These are phyloP conservation scores for Lactarius akahatsu DNA, from an alignment of 768 basidiomycete genomes.

Conservation along the genomic window DNA sequence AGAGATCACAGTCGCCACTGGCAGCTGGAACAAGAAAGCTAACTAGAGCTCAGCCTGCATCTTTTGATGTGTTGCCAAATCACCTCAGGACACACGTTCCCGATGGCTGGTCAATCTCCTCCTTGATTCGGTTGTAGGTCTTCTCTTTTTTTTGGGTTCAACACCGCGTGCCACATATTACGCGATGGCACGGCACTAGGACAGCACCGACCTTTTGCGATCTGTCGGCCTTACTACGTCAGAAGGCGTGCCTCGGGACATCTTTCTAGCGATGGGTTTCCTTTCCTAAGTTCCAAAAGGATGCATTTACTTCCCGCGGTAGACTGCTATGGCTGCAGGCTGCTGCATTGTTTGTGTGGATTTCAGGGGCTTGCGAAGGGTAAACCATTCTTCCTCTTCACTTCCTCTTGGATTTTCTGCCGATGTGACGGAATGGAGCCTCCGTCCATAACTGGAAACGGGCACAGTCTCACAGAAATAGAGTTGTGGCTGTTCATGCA, in stretches of 20 bases:
- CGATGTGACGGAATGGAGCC: background rate
- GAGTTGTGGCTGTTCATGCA: background rate
- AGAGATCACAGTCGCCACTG: background rate
- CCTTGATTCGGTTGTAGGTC: background rate
- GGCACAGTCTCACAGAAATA: background rate
- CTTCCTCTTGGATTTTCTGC: background rate
- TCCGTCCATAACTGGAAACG: background rate
- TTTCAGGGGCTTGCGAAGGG: background rate
- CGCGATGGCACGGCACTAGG: background rate
- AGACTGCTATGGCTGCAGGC: background rate
- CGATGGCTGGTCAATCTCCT: background rate
- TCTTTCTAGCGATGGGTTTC: background rate
- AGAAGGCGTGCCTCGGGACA: background rate
- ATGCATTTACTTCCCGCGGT: background rate
- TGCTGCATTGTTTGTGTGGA: background rate
- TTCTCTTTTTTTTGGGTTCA: conserved; percentile 1
- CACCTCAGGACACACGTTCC: background rate
- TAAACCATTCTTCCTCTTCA: background rate
- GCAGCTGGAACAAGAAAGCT: background rate
- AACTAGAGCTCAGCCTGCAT: background rate
- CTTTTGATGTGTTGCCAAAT: background rate
- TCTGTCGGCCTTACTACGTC: background rate
- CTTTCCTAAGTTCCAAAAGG: background rate
- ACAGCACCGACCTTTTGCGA: background rate
- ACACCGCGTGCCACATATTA: background rate